phyloP scores from a whole-genome alignment of 768 basidiomycete species.

The Boletus speciosus region DNA sequence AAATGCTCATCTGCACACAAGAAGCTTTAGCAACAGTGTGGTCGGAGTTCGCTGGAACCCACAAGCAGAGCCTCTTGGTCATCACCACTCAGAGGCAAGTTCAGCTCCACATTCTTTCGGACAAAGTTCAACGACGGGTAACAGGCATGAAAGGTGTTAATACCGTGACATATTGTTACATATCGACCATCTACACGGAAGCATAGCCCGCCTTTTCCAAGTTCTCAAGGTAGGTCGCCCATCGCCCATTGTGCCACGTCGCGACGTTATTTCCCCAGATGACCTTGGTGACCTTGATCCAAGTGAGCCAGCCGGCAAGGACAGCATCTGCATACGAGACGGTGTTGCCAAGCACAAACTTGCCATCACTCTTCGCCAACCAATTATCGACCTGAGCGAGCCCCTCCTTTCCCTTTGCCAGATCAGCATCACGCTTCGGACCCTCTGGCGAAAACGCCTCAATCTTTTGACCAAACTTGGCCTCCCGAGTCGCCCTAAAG shows the following conservation, averaged over 20 bases:
- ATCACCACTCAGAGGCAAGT: no score
- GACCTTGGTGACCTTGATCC: constrained; percentile 31
- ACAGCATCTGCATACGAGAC: constrained; percentile 36
- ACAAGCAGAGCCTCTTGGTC: neutral
- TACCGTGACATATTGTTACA: neutral
- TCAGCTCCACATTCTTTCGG: neutral
- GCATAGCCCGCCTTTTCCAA: constrained; percentile 33
- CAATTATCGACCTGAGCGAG: constrained; percentile 27
- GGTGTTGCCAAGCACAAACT: constrained; percentile 34
- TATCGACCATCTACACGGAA: neutral
- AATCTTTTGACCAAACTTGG: constrained; percentile 30
- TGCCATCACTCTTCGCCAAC: constrained; percentile 28
- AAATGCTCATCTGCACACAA: no score
- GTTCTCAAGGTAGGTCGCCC: constrained; percentile 33
- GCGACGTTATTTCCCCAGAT: constrained; percentile 33
- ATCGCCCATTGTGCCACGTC: constrained; percentile 38
- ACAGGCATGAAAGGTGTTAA: neutral
- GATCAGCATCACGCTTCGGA: constrained; percentile 20
- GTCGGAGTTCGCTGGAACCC: constrained; percentile 3
- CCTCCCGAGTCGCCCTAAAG: constrained; percentile 36
- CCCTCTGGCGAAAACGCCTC: constrained; percentile 35
- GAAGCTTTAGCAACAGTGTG: no score
- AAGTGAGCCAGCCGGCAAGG: constrained; percentile 34
- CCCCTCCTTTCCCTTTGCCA: constrained; percentile 28
- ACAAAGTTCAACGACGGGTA: neutral